Evolutionary conservation across 192 early-diverging fungal species (phyloP).

Genomic region (Spizellomyces sp.): DNA sequence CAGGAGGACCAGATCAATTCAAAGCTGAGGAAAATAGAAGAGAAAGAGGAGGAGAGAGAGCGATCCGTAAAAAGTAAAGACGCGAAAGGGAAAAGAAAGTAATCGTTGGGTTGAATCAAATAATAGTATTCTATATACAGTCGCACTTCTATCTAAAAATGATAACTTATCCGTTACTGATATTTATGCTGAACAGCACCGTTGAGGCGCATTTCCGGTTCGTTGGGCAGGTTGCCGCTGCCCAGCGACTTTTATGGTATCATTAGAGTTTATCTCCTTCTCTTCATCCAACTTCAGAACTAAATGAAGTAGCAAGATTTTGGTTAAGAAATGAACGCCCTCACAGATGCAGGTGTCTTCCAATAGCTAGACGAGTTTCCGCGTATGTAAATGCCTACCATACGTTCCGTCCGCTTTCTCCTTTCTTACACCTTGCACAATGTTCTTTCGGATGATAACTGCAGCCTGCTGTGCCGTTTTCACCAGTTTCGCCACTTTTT

Average conservation of each 20-base stretch:
- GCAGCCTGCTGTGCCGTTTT: slow-evolving; percentile 28
- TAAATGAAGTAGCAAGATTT: background rate
- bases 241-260: slow-evolving; percentile 16
- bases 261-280: slow-evolving; percentile 35
- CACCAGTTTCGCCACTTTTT: slow-evolving; percentile 13
- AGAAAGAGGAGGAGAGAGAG: slow-evolving; percentile 36
- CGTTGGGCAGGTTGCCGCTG: slow-evolving; percentile 25
- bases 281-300: slow-evolving; percentile 17
- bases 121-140: slow-evolving; percentile 7
- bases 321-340: background rate
- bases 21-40: slow-evolving; percentile 42
- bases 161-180: background rate
- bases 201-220: slow-evolving; percentile 10
- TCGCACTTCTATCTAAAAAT: background rate
- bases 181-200: slow-evolving; percentile 23
- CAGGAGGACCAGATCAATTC: slow-evolving; percentile 43
- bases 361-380: background rate
- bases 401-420: slow-evolving; percentile 12
- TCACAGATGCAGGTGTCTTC: too few species aligned
- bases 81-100: slow-evolving; percentile 29
- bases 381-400: background rate
- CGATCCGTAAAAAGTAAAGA: slow-evolving; percentile 17
- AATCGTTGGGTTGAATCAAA: background rate
- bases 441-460: slow-evolving; percentile 29
- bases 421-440: slow-evolving; percentile 34